Evolutionary conservation across 2,329 filamentous ascomycete species (phyloP).

Genomic region (Penicillium italicum): DNA sequence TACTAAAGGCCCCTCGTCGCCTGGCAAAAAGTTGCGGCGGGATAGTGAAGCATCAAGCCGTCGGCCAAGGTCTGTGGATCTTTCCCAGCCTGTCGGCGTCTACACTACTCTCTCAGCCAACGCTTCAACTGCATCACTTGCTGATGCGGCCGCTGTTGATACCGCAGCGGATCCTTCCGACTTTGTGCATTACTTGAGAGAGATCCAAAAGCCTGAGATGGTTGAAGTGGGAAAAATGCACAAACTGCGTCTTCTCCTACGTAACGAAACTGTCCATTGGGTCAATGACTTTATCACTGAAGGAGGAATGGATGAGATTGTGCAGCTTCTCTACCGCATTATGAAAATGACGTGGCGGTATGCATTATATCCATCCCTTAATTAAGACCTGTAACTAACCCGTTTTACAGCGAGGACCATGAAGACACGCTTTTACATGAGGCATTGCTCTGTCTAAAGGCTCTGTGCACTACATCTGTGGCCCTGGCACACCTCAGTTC

Average conservation of each 20-base stretch:
- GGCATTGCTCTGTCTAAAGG: constrained; percentile 87
- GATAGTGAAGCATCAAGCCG: constrained; percentile 63
- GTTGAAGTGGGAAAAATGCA: constrained; percentile 94
- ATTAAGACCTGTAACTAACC: constrained; percentile 22
- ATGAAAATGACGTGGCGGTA: constrained; percentile 96
- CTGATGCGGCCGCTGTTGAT: constrained; percentile 66
- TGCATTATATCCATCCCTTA: constrained; percentile 28
- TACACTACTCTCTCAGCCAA: constrained; percentile 54
- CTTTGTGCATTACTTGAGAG: constrained; percentile 80
- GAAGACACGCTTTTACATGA: constrained; percentile 92
- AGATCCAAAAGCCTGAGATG: constrained; percentile 73
- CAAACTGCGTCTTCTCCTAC: constrained; percentile 80
- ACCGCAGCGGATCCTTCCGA: constrained; percentile 72
- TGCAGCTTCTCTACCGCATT: constrained; percentile 80
- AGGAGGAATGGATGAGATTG: constrained; percentile 89
- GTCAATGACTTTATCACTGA: constrained; percentile 86
- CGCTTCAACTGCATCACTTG: constrained; percentile 52
- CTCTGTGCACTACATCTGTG: constrained; percentile 83
- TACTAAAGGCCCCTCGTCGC: constrained; percentile 64
- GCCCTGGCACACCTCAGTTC: constrained; percentile 77
- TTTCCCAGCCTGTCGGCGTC: constrained; percentile 59
- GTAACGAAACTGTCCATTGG: constrained; percentile 95
- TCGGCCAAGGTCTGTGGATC: constrained; percentile 68
- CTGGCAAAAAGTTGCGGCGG: constrained; percentile 70
- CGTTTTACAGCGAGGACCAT: constrained; percentile 71